Base-by-base conservation (phyloP, 208 protist species). In the Crithidia sp. region DNA sequence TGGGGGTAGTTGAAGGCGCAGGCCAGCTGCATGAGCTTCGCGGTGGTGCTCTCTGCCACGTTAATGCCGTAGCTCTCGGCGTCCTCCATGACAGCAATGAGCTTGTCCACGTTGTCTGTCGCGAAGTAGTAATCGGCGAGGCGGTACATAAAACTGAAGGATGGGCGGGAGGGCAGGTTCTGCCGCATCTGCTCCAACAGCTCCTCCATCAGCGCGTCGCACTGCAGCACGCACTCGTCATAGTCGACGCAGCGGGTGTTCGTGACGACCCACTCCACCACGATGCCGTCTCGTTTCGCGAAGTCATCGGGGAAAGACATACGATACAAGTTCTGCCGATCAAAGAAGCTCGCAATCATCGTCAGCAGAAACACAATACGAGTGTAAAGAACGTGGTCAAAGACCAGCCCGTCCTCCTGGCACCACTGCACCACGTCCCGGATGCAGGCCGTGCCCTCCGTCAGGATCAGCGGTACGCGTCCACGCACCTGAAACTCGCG, bases 41-140 rank as follows among this genome's bases (percentile, higher is more conserved):
- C 92, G 7, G 89, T 94, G 57, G 84, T 95, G 75, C 92, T 97
- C 74, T 97, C 90, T 14, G 92, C 92, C 45, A 95, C 81, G 50
- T 71, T 75, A 37, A 93, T 73, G 49, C 90, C 92, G 67, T 88
- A 94, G 66, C 73, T 81, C 16, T 87, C 74, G 1, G 89, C 75
- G 66, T 97, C 92, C 81, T 97, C 92, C 90, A 95, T 95, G 13
- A 90, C 86, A 7, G 92, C 90, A 28, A 97, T 81, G 86, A 97
- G 90, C 83, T 97, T 97, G 49, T 95, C 85, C 43, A 95, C 82
- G 79, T 97, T 97, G 68, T 97, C 92, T 17, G 90, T 91, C 59
- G 92, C 87, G 67, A 97, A 97, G 84, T 95, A 97, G 82, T 97
- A 97, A 72, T 97, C 92, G 17, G 91, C 87, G 55, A 97, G 82